These are phyloP conservation scores for Sugiyamaella grinbergsii DNA, from an alignment of 1,139 yeast genomes.

Conservation along the genomic window DNA sequence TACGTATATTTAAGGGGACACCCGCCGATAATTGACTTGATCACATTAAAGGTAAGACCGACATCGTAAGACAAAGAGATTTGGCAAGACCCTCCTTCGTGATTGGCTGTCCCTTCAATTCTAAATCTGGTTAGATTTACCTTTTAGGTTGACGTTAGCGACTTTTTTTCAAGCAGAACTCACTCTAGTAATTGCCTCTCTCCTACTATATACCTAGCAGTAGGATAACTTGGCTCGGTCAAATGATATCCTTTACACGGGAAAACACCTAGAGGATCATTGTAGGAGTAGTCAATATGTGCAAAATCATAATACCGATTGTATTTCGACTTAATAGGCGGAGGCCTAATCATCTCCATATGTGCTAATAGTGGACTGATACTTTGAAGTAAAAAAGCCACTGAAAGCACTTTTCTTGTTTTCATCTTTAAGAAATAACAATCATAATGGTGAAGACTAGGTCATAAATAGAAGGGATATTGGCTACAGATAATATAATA, in stretches of 20 bases:
- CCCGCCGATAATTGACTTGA: conserved; percentile 37
- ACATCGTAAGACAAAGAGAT: conserved; percentile 36
- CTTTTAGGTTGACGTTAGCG: too few relatives aligned
- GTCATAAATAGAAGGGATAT: background rate
- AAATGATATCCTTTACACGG: conserved; percentile 38
- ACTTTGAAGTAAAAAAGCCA: background rate
- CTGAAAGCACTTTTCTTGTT: conserved; percentile 2
- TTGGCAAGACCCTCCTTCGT: conserved; percentile 38
- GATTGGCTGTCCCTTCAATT: conserved; percentile 34
- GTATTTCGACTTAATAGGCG: conserved; percentile 33
- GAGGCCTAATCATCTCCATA: conserved; percentile 34
- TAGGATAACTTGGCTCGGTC: conserved; percentile 28
- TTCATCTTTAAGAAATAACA: conserved; percentile 3
- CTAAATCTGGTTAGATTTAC: conserved; percentile 14
- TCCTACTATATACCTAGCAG: conserved; percentile 33
- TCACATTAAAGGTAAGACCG: conserved; percentile 35
- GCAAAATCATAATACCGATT: conserved; percentile 26
- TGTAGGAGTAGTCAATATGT: conserved; percentile 31
- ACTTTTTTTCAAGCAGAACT: too few relatives aligned
- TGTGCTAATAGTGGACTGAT: conserved; percentile 24
- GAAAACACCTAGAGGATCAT: conserved; percentile 32
- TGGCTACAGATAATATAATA: conserved; percentile 6
- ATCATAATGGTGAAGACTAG: background rate
- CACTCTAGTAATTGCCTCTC: conserved; percentile 27
- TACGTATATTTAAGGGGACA: conserved; percentile 34